Evolutionary conservation across 306 rosid species (phyloP), one percentile per base, ranked within the genome.

Genomic region (Sicyos baderoa): DNA sequence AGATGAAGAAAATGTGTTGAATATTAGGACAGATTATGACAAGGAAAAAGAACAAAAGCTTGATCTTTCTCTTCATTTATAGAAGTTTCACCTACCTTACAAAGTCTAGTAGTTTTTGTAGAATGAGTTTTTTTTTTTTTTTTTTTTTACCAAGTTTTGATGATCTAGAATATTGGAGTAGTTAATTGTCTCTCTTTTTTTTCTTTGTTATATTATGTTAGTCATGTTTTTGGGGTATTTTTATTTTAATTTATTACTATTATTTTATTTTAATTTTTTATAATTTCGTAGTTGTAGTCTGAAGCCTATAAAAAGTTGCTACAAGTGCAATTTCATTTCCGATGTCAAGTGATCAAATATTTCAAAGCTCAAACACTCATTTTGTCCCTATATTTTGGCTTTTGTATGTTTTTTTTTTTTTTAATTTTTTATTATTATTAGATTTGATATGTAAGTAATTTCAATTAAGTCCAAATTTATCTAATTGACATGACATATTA

Each of bases 51-150:
- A 85, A 47, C 82, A 82, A 54, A 85, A 78, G 42, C 91, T 91
- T 81, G 94, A 91, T 75, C 85, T 91, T 72, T 88, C 94, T 76
- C 96, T 88, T 56, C 93, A 79, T 78, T 77, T 91, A 75, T 88
- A 88, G 84, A 75, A 50, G 11, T 14, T 19, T 37, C 6, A 37
- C 9, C 44, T 2, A 35, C 7, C 42, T 35, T 35, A 35, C 45
- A 40, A 40, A 40, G 53, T 15, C 19, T 64, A 2, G 7, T 40
- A 42, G 53, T 5, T 63, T 5, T 54, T 27, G 55, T 54, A 40
- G 11, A 9, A 72, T 15, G 7, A 9, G 2, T 1, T 10, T 58
- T 59, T 3, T 35, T n/a, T 6, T 35, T 15, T 8, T 3, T 6
- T 23, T 56, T 58, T 60, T 4, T 18, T 63, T 63, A 63, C 69